Percentiles rank a stretch among this genome's conserved stretches.
These are phyloP conservation scores for Blastosporella zonata DNA, from an alignment of 1,284 basidiomycete species.

Conservation along the genomic window DNA sequence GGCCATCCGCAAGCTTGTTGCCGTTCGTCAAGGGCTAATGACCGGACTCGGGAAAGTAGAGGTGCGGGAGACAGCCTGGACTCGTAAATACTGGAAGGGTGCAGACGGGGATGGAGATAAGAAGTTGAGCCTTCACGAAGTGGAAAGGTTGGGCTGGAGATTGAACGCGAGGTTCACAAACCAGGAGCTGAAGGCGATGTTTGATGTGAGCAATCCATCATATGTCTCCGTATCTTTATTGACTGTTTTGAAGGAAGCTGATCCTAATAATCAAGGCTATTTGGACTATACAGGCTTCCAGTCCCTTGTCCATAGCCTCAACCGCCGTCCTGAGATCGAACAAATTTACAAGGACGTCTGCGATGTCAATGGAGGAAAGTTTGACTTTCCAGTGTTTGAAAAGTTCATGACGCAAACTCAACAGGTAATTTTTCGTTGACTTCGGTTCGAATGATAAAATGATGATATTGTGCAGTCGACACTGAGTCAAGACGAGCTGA, in stretches of 20 bases:
- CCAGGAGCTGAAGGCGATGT: slow-evolving; percentile 58
- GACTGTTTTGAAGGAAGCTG: slow-evolving; percentile 52
- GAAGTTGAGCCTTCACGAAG: slow-evolving; percentile 70
- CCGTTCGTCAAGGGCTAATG: slow-evolving; percentile 67
- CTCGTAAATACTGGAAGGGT: slow-evolving; percentile 82
- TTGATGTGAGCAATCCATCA: slow-evolving; percentile 48
- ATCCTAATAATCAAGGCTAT: slow-evolving; percentile 57
- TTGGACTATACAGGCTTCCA: slow-evolving; percentile 86
- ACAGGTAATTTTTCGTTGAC: slow-evolving; percentile 40
- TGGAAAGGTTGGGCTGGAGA: slow-evolving; percentile 72
- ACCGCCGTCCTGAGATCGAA: slow-evolving; percentile 81
- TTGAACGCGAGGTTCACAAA: slow-evolving; percentile 67
- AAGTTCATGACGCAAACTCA: slow-evolving; percentile 69
- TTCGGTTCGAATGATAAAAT: not conserved
- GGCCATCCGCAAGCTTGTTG: slow-evolving; percentile 58
- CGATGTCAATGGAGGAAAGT: slow-evolving; percentile 34
- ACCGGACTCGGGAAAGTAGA: slow-evolving; percentile 61
- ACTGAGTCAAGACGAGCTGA: slow-evolving; percentile 42
- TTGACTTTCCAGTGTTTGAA: slow-evolving; percentile 60
- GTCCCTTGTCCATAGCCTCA: slow-evolving; percentile 80
- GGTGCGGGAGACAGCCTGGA: slow-evolving; percentile 72
- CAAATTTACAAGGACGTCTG: slow-evolving; percentile 56
- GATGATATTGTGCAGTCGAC: slow-evolving; percentile 39
- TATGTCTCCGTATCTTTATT: not conserved
- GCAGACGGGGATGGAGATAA: slow-evolving; percentile 64